Conservation (phyloP, 495 filamentous ascomycete genomes). For the Podospora comata region DNA sequence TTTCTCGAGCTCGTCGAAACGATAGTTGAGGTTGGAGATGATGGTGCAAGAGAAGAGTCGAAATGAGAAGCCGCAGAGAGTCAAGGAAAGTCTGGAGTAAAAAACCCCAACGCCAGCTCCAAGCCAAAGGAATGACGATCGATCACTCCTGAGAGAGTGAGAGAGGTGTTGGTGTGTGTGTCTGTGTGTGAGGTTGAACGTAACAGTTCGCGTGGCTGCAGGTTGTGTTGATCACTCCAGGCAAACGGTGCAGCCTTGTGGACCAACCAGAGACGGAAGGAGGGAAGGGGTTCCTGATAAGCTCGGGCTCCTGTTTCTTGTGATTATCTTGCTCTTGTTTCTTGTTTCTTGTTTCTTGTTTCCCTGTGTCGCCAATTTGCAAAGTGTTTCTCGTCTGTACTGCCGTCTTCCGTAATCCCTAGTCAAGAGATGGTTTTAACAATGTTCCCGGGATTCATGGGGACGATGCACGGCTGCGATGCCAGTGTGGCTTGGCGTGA, state of each 20-base stretch:
- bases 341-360: conserved; percentile 1
- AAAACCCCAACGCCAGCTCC: background rate
- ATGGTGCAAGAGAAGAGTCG: background rate
- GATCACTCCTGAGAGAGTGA: background rate
- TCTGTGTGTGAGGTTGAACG: background rate
- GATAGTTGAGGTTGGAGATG: background rate
- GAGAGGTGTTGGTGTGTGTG: background rate
- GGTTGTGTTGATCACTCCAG: background rate
- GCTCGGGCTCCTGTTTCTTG: background rate
- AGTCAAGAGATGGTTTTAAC: background rate
- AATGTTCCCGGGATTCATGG: background rate
- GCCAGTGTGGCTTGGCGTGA: conserved; percentile 7
- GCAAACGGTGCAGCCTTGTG: background rate
- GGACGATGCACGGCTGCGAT: background rate
- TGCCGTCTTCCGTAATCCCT: background rate
- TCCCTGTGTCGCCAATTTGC: background rate
- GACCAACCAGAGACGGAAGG: background rate
- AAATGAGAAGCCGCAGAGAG: background rate
- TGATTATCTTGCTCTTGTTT: background rate
- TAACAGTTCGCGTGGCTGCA: background rate
- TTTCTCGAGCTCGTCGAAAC: background rate
- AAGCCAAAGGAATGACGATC: background rate
- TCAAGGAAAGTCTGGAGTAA: background rate
- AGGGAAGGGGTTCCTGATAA: background rate
- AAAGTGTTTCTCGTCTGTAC: background rate